Conservation (phyloP, 176 grass and related monocot species). For the Zoysia pacifica region DNA sequence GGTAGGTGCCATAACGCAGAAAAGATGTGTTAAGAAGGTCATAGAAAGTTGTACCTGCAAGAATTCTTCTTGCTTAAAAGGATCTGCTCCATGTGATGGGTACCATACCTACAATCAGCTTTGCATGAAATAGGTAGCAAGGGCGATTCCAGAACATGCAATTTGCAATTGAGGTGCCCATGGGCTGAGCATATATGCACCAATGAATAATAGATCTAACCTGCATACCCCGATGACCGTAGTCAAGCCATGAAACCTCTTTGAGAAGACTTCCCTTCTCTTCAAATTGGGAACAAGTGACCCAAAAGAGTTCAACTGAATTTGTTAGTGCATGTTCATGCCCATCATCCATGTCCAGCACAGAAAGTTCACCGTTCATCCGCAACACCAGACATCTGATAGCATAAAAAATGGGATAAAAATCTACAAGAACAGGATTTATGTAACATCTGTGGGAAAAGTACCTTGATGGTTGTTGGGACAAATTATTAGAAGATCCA, state of each 20-base stretch:
- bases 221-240: conserved; percentile 98
- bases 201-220: conserved; percentile 47
- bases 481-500: conserved; percentile 53
- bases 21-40: not conserved
- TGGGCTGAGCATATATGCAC: conserved; percentile 5
- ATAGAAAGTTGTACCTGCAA: conserved; percentile 72
- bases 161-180: not conserved
- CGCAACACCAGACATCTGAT: conserved; percentile 92
- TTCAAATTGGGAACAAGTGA: conserved; percentile 80
- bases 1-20: conserved; percentile 33
- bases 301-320: conserved; percentile 96
- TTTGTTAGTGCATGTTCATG: conserved; percentile 87
- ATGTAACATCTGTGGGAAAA: conserved; percentile 19
- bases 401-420: conserved; percentile 45
- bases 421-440: conserved; percentile 34
- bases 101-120: conserved; percentile 87
- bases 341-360: conserved; percentile 94
- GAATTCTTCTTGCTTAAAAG: conserved; percentile 97
- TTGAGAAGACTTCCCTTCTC: conserved; percentile 93
- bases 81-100: conserved; percentile 77
- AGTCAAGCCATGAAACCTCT: conserved; percentile 99
- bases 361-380: conserved; percentile 90
- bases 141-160: not conserved
- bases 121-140: conserved; percentile 18
- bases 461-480: conserved; percentile 90